A percentile compares a stretch with the other conserved stretches of the same genome.
phyloP scores from a whole-genome alignment of 2,329 filamentous ascomycete genomes.

The Coniochaeta hoffmannii region DNA sequence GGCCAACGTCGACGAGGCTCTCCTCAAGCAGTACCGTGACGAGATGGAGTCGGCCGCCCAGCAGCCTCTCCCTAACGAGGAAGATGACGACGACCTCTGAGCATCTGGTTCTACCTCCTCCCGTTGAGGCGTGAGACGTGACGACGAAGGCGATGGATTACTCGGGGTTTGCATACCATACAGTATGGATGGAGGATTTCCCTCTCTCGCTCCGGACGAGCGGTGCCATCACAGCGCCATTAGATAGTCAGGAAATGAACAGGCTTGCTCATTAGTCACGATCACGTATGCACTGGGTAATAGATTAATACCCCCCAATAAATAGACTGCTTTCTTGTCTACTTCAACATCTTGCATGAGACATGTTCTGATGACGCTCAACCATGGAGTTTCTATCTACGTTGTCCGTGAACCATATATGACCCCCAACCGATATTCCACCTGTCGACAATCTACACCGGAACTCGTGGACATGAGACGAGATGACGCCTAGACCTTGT shows the following conservation, averaged over 20 bases:
- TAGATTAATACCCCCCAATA: neutral
- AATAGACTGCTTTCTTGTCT: neutral
- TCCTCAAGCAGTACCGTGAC: constrained; percentile 74
- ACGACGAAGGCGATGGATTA: neutral
- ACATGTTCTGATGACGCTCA: no score
- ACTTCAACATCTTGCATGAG: neutral
- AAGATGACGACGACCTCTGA: constrained; percentile 67
- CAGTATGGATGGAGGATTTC: neutral
- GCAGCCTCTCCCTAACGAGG: constrained; percentile 90
- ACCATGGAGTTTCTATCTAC: no score
- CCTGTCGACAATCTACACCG: no score
- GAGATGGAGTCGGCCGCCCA: constrained; percentile 79
- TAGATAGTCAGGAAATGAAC: neutral
- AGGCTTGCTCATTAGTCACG: constrained; percentile 1
- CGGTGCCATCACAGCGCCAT: neutral
- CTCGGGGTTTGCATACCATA: neutral
- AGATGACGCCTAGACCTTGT: no score
- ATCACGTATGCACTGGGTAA: neutral
- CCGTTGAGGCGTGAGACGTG: neutral
- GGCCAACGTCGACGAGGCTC: constrained; percentile 76
- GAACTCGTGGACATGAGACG: no score
- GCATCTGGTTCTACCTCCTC: neutral
- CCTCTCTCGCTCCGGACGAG: neutral
- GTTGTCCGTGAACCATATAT: no score
- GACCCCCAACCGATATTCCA: no score